These are phyloP conservation scores for Gossypium sturtianum DNA, from an alignment of 345 rosid genomes.

Conservation along the genomic window DNA sequence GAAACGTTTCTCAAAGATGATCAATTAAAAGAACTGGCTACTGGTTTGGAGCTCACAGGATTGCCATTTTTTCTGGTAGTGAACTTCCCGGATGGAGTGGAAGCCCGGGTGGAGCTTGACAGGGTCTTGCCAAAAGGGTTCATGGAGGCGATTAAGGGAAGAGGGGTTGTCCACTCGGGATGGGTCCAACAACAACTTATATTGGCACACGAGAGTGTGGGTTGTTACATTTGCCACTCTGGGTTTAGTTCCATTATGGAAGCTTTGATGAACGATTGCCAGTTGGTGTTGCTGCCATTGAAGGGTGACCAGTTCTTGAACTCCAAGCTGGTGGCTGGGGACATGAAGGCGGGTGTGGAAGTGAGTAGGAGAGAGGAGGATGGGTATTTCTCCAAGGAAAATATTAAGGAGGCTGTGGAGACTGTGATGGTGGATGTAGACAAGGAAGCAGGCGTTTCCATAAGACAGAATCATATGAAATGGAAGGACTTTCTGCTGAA, in stretches of 20 bases:
- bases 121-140: conserved; percentile 25
- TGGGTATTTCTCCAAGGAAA: conserved; percentile 26
- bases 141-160: conserved; percentile 13
- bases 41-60: conserved; percentile 28
- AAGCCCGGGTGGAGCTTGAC: background rate
- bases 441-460: conserved; percentile 23
- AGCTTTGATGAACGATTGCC: conserved; percentile 28
- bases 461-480: conserved; percentile 25
- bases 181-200: conserved; percentile 35
- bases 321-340: conserved; percentile 23
- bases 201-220: conserved; percentile 21
- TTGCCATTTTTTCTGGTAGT: conserved; percentile 31
- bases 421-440: conserved; percentile 26
- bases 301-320: conserved; percentile 37
- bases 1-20: conserved; percentile 26
- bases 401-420: conserved; percentile 21
- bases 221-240: conserved; percentile 26
- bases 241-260: conserved; percentile 33
- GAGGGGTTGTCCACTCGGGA: conserved; percentile 25
- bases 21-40: conserved; percentile 22
- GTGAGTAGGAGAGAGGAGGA: conserved; percentile 28
- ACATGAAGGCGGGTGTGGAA: conserved; percentile 27
- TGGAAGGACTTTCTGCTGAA: conserved; percentile 28
- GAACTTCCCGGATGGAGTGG: conserved; percentile 17
- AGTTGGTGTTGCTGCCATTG: conserved; percentile 30